Evolutionary conservation across 75 land plant genomes (phyloP), one percentile per base, ranked within the genome.

Genomic region (Picea glauca): DNA sequence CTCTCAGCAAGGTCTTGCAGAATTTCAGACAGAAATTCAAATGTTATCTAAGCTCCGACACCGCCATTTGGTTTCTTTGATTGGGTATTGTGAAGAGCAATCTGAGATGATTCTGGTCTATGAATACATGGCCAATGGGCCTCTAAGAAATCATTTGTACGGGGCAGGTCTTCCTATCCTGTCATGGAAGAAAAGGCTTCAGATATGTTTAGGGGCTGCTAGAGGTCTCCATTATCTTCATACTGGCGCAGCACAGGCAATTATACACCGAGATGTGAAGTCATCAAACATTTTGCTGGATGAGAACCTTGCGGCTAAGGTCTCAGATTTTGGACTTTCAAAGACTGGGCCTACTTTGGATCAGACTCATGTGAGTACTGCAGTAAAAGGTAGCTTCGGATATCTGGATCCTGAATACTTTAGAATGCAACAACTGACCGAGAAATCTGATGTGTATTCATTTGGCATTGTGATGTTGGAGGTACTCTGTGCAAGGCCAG

Each of bases 21-120:
- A 96, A 65, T 96, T 96, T 66, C 89, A 89, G 40, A 93, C 97
- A 21, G 99, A 95, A 76, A 95, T 95, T 58, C 90, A 91, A 77
- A 85, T 95, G 80, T 50, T 95, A 58, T 95, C 98, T 1, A 91
- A 91, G 84, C 88, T 95, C 11, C 86, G 98, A 4, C 98, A 95
- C 65, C 90, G 96, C 11, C 98, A 95, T 58, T 83, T 95, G 0
- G 98, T 95, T 7, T 91, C 96, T 46, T 86, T 95, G 18, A 95
- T 95, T 62, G 98, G 98, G 14, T 95, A 91, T 79, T 95, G 98
- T 76, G 98, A 95, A 70, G 98, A 95, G 79, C 78, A 86, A 8
- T 90, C 84, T 18, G 98, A 95, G 81, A 95, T 95, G 98, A 95
- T 95, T 73, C 86, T 95, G 31, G 96, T 93, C 13, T 95, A 95